These are phyloP conservation scores for Centrapalus pauciflorus DNA, from an alignment of 129 eudicot species.

Conservation along the genomic window DNA sequence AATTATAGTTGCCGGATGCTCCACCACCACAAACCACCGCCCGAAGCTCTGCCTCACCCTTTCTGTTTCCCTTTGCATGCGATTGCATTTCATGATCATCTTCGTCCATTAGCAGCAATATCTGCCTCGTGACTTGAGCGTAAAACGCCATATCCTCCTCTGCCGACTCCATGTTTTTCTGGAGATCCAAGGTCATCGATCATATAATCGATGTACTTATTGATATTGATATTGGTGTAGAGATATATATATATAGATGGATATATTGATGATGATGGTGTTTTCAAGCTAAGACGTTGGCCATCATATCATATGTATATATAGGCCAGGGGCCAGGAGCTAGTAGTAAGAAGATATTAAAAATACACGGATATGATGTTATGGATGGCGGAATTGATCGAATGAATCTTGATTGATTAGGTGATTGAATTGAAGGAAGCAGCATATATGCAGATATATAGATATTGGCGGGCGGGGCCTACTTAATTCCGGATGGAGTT, in stretches of 20 bases:
- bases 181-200: no score
- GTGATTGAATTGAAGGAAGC: no score
- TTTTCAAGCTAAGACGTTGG: not conserved
- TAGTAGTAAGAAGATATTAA: no score
- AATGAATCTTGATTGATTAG: slow-evolving; percentile 14
- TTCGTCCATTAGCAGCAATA: slow-evolving; percentile 52
- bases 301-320: no score
- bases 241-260: not conserved
- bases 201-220: no score
- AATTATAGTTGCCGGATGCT: slow-evolving; percentile 30
- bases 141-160: slow-evolving; percentile 37
- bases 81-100: slow-evolving; percentile 33
- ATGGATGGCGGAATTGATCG: not conserved
- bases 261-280: not conserved
- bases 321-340: no score
- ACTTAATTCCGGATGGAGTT: slow-evolving; percentile 28
- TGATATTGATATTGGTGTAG: not conserved
- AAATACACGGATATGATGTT: no score
- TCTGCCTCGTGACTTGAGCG: slow-evolving; percentile 46
- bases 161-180: slow-evolving; percentile 16
- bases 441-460: no score
- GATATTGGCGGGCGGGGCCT: no score
- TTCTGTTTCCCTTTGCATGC: slow-evolving; percentile 6
- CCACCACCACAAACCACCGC: not conserved
- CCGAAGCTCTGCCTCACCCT: not conserved